Base-by-base conservation (phyloP, 306 rosid genomes). In the Trifolium fragiferum region DNA sequence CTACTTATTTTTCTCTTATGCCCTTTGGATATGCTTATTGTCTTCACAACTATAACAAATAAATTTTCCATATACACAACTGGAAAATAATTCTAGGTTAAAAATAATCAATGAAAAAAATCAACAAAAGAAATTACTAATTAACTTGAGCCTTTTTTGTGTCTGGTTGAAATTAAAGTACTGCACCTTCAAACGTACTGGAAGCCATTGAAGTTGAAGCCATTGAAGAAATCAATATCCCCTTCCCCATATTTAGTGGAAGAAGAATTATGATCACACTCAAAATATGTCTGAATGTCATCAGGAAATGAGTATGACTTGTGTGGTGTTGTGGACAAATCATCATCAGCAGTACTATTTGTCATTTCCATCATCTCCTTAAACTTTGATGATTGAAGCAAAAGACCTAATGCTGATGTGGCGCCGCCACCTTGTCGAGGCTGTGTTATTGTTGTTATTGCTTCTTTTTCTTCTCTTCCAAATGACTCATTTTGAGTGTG, bases 201-300 rank as follows among this genome's bases (percentile, higher is more conserved):
- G 19, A 91, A 65, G 38, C 78, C 97, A 23, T 87, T 83, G 41
- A 93, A 88, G 38, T 82, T 80, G n/a, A 91, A 65, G 38, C 76
- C 97, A 23, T 87, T 83, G 41, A 93, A 88, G 38, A 93, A 78
- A 71, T 86, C 90, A 30, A 30, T 30, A 33, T 70, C 92, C 37
- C 73, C 89, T 53, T 80, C 46, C 90, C 80, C 78, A 40, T 78
- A 76, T 77, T 62, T 78, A 10, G 64, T 71, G 1, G 82, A 78
- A 50, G 61, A 49, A 49, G 55, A 49, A 49, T n/a, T 49, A 49
- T 15, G 19, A n/a, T 86, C 89, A 49, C 89, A 84, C 21, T 87
- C 96, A 63, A 93, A 93, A 67, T 85, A 93, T 0, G 98, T 93
- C 27, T 93, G 98, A 60, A 93, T 88, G 76, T 93, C 94, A 15